Conservation (phyloP, 2,329 filamentous ascomycete species). For the Pyrenophora graminea region DNA sequence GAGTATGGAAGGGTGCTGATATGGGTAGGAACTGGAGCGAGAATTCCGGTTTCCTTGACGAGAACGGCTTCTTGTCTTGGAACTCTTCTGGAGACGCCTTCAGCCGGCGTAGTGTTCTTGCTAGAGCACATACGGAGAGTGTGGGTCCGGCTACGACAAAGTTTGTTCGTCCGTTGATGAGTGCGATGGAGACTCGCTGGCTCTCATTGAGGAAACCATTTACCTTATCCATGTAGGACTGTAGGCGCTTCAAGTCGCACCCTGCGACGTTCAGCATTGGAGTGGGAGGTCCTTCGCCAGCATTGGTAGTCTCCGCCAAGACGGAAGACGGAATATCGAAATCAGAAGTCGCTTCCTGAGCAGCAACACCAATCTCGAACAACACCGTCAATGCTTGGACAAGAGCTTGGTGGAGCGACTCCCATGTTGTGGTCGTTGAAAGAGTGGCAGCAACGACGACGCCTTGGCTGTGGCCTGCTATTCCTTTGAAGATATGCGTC, state of each 20-base stretch:
- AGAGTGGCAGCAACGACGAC: constrained; percentile 45
- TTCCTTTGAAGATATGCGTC: constrained; percentile 23
- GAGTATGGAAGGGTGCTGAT: constrained; percentile 49
- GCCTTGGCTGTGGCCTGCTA: constrained; percentile 49
- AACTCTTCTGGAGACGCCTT: constrained; percentile 29
- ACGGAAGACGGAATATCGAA: neutral
- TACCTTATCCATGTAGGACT: neutral
- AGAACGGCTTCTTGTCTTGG: constrained; percentile 12
- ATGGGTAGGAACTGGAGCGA: constrained; percentile 47
- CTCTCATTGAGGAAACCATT: neutral
- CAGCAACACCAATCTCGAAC: neutral
- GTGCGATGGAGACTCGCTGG: constrained; percentile 25
- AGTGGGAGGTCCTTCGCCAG: constrained; percentile 28
- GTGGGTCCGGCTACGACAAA: constrained; percentile 38
- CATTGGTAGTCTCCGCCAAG: constrained; percentile 6
- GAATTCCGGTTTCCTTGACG: constrained; percentile 27
- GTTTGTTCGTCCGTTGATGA: constrained; percentile 39
- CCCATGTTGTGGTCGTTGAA: constrained; percentile 41
- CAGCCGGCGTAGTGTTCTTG: constrained; percentile 14
- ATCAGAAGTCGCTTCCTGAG: neutral
- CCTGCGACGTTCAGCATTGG: constrained; percentile 37
- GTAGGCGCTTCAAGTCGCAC: neutral
- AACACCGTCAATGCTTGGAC: constrained; percentile 39
- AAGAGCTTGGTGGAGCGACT: constrained; percentile 42
- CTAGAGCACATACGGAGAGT: constrained; percentile 13